Base-by-base conservation (phyloP, 768 basidiomycete genomes). In the Gloeopeniophorella convolvens region DNA sequence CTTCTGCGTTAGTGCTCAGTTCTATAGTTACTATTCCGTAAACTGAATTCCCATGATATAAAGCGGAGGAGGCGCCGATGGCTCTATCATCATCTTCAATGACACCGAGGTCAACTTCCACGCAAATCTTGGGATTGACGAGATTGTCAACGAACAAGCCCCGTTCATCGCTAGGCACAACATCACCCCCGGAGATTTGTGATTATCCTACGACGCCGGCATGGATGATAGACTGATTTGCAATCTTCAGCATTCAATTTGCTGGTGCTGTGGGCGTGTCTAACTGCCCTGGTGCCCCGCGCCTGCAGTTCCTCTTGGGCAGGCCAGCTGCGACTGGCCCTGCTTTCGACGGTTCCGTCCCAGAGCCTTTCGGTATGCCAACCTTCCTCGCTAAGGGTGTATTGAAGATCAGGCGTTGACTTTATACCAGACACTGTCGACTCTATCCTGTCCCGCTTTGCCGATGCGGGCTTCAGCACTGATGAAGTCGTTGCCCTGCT, bases 131-230 rank as follows among this genome's bases (percentile, higher is more conserved):
- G 64, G 62, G 12, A 45, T 34, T 26, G 44, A 55, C 21, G 50
- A 59, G 15, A 60, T 54, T 31, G 56, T 61, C 30, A 24, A 45
- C 8, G 6, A 39, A 34, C 66, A 72, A 44, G 62, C 59, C 23
- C 66, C 68, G 3, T 66, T 75, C 62, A 48, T 70, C 20, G 50
- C 51, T 11, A 63, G 59, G 32, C 63, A 71, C 62, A 65, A 68
- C 51, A 64, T 72, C 28, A 61, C 67, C 12, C 55, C 70, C 18
- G 75, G 73, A 32, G 77, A 78, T 62, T 71, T 78, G 74, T 76
- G 49, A 46, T 69, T 62, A 1, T 15, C 15, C 16, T 16, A 33
- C 4, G 10, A 5, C 18, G 28, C 35, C 1, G 32, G 11, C 8
- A 13, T n/a, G 18, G 1, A n/a, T 36, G 23, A 27, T 18, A n/a